These are phyloP conservation scores for Penicillium cinerascens DNA, from an alignment of 495 filamentous ascomycete genomes.

Conservation along the genomic window DNA sequence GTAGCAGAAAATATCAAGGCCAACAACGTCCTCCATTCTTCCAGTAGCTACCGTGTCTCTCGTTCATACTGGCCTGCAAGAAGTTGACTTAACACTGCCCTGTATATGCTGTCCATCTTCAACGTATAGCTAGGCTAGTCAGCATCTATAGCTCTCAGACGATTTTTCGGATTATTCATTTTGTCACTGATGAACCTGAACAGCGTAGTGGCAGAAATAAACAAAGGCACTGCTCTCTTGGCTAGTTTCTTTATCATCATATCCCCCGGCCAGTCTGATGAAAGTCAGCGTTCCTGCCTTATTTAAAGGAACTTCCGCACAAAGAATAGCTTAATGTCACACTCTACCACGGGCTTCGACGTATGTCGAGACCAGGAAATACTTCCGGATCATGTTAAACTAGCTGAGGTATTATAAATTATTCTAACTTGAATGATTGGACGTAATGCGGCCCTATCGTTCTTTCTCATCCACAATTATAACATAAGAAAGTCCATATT, in stretches of 20 bases:
- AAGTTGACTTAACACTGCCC: conserved; percentile 21
- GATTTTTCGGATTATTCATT: not conserved
- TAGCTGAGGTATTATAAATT: not conserved
- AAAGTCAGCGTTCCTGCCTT: conserved; percentile 6
- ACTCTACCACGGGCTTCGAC: conserved; percentile 11
- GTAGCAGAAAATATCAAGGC: conserved; percentile 22
- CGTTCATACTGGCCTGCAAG: conserved; percentile 8
- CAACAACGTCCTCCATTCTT: conserved; percentile 23
- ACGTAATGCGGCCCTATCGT: not conserved
- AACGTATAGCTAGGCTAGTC: conserved; percentile 7
- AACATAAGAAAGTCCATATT: not conserved
- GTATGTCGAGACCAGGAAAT: not conserved
- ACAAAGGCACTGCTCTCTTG: conserved; percentile 25
- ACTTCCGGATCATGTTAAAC: not conserved
- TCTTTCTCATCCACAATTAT: not conserved
- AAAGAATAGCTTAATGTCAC: conserved; percentile 22
- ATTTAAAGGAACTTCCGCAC: conserved; percentile 5
- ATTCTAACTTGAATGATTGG: too few relatives aligned
- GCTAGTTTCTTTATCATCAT: conserved; percentile 8
- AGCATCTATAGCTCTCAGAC: conserved; percentile 12
- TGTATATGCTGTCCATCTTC: conserved; percentile 22
- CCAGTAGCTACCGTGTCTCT: not conserved
- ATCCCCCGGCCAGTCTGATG: conserved; percentile 40
- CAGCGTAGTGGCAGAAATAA: conserved; percentile 32
- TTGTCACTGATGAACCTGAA: conserved; percentile 24